Evolutionary conservation across 2,329 filamentous ascomycete genomes (phyloP).

Genomic region (Apiospora sp.): DNA sequence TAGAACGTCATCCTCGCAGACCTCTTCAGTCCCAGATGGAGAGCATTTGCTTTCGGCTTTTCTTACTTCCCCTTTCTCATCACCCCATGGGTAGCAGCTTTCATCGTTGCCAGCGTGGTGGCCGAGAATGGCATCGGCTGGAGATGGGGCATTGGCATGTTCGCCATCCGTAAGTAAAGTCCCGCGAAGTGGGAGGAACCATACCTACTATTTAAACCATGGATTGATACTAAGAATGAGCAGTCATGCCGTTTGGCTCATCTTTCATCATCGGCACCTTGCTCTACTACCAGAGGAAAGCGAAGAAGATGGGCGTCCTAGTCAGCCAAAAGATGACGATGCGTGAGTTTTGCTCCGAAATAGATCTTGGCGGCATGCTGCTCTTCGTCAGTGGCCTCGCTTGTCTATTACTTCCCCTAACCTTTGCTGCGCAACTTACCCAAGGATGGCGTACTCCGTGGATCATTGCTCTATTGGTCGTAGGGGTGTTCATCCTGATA

Average conservation of each 20-base stretch:
- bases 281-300: conserved; percentile 57
- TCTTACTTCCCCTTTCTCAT: conserved; percentile 51
- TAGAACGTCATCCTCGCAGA: conserved; percentile 71
- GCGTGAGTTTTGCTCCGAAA: conserved; percentile 46
- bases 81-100: conserved; percentile 63
- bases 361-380: conserved; percentile 52
- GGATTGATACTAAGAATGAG: too few species aligned
- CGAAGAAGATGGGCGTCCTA: conserved; percentile 53
- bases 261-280: conserved; percentile 57
- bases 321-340: conserved; percentile 39
- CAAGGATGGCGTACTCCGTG: conserved; percentile 54
- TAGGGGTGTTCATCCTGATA: conserved; percentile 51
- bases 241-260: conserved; percentile 57
- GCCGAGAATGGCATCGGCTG: conserved; percentile 50
- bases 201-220: too few species aligned
- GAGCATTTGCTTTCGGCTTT: conserved; percentile 58
- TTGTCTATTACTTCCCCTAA: conserved; percentile 56
- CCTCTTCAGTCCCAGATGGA: conserved; percentile 60
- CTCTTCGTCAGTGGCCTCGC: conserved; percentile 58
- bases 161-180: conserved; percentile 54
- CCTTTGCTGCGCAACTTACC: conserved; percentile 51
- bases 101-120: conserved; percentile 53
- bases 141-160: conserved; percentile 66
- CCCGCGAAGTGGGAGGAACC: too few species aligned
- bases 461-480: conserved; percentile 51